Percentiles rank a stretch among this genome's conserved stretches.
Evolutionary conservation across 345 rosid genomes (phyloP).

Genomic region (Lepidium africanum): DNA sequence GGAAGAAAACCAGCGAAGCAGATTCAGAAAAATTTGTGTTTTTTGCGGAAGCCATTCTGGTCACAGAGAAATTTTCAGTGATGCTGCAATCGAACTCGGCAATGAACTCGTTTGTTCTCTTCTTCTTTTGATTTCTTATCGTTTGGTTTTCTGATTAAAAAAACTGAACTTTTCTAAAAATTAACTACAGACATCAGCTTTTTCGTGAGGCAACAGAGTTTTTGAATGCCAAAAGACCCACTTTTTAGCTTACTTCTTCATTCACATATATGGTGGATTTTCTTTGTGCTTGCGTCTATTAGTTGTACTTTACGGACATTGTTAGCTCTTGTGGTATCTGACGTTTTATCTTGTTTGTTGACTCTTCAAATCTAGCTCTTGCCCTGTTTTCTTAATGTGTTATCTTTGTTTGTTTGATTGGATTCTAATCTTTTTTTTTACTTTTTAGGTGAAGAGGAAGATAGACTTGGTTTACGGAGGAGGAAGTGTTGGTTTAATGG

Average conservation of each 20-base stretch:
- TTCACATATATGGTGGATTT: neutral
- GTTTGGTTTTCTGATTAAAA: neutral
- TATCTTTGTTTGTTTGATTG: neutral
- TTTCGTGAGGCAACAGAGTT: neutral
- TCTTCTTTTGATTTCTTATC: slow-evolving; percentile 1
- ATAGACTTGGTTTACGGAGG: slow-evolving; percentile 93
- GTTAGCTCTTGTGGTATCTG: neutral
- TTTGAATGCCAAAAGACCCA: neutral
- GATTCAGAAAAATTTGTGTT: slow-evolving; percentile 78
- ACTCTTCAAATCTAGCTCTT: neutral
- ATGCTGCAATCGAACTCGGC: slow-evolving; percentile 87
- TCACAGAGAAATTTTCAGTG: slow-evolving; percentile 68
- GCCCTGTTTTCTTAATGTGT: neutral
- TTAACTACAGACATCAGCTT: neutral
- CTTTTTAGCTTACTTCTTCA: slow-evolving; percentile 5
- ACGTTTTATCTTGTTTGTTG: neutral
- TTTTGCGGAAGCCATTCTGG: slow-evolving; percentile 96
- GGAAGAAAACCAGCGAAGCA: slow-evolving; percentile 43
- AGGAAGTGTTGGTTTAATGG: slow-evolving; percentile 97
- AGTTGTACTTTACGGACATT: neutral
- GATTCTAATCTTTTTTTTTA: neutral
- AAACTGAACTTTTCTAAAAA: neutral
- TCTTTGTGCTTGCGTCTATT: neutral
- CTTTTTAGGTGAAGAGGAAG: slow-evolving; percentile 56
- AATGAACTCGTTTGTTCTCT: slow-evolving; percentile 72